Percentiles rank a stretch among this genome's conserved stretches.
These are phyloP conservation scores for Physcomitrellopsis africana DNA, from an alignment of 225 moss, liverwort and hornwort genomes.

Conservation along the genomic window DNA sequence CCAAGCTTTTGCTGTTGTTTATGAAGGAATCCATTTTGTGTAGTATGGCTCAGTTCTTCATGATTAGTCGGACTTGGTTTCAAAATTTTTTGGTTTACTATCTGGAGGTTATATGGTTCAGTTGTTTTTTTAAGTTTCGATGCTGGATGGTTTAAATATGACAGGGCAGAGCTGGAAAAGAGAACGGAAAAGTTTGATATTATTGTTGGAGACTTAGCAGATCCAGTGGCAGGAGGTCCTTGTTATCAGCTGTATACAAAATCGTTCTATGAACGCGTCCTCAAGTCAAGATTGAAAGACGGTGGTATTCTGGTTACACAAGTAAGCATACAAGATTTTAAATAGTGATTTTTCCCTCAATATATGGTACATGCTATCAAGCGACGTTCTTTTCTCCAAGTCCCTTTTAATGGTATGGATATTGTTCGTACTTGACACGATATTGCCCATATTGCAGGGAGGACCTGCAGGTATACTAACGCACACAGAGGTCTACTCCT, in stretches of 20 bases:
- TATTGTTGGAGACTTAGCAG: conserved; percentile 90
- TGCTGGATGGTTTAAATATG: conserved; percentile 9
- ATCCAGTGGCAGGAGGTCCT: conserved; percentile 94
- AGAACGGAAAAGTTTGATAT: conserved; percentile 84
- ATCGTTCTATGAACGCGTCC: conserved; percentile 73
- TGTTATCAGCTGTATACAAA: conserved; percentile 89
- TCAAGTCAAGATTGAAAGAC: conserved; percentile 80
- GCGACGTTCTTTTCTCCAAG: no score
- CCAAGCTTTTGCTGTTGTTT: background rate
- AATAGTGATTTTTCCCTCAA: no score
- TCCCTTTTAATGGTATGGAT: no score
- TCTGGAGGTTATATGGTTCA: no score
- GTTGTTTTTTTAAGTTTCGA: background rate
- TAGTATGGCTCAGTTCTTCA: no score
- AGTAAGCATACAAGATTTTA: conserved; percentile 36
- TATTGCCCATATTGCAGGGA: conserved; percentile 50
- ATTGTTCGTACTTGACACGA: background rate
- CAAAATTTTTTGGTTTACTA: no score
- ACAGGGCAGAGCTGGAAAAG: conserved; percentile 84
- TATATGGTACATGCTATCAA: no score
- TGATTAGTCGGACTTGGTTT: no score
- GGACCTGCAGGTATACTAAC: conserved; percentile 93
- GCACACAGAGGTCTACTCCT: conserved; percentile 80
- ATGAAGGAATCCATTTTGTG: no score
- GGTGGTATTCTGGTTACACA: conserved; percentile 93